Conservation (phyloP, 2,329 filamentous ascomycete genomes). For the Talaromyces sp. region DNA sequence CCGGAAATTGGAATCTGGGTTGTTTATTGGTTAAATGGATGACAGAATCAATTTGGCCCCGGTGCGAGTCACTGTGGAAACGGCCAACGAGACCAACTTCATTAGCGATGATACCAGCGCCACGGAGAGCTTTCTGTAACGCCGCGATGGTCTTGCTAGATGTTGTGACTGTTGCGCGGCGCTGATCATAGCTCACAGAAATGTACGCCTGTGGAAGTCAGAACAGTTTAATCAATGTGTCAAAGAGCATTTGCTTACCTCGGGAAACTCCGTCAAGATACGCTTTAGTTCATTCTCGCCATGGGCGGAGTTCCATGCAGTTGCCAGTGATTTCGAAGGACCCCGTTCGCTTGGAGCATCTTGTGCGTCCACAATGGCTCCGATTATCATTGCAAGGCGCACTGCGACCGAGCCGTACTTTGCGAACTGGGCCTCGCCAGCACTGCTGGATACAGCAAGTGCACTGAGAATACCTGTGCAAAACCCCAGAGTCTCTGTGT, state of each 20-base stretch:
- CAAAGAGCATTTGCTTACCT: neutral
- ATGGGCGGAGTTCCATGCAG: constrained; percentile 4
- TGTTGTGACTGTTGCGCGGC: constrained; percentile 36
- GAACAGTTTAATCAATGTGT: neutral
- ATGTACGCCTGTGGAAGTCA: constrained; percentile 33
- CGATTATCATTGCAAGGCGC: constrained; percentile 39
- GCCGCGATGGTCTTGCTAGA: constrained; percentile 16
- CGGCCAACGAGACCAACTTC: constrained; percentile 32
- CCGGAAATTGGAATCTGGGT: neutral
- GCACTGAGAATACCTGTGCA: constrained; percentile 1
- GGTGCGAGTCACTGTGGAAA: constrained; percentile 29
- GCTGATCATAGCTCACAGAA: constrained; percentile 38
- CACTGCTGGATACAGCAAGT: constrained; percentile 32
- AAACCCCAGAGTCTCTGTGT: neutral
- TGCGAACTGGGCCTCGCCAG: constrained; percentile 27
- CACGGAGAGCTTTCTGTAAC: constrained; percentile 26
- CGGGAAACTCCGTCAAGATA: constrained; percentile 21
- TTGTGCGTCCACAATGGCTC: constrained; percentile 35
- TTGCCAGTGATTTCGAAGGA: constrained; percentile 25
- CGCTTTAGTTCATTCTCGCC: constrained; percentile 20
- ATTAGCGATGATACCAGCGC: constrained; percentile 25
- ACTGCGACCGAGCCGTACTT: constrained; percentile 38
- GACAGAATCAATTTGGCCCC: neutral
- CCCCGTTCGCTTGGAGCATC: constrained; percentile 24
- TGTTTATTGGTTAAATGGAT: neutral